Evolutionary conservation across 331 rosid genomes (phyloP).

Genomic region (Dryas integrifolia): DNA sequence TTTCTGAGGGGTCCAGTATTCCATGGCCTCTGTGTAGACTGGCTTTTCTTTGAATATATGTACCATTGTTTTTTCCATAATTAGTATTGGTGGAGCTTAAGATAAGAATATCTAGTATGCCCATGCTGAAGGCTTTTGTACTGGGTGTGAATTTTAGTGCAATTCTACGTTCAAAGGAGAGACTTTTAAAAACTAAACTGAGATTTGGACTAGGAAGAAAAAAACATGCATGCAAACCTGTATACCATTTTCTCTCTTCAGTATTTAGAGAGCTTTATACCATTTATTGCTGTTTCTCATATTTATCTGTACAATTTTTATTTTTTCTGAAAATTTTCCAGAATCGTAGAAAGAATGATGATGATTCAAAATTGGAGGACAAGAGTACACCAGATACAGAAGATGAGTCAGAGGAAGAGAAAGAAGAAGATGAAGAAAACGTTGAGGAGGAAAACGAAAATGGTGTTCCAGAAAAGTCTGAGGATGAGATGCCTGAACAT

Average conservation of each 20-base stretch:
- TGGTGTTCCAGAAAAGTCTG: slow-evolving; percentile 65
- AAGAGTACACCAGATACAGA: slow-evolving; percentile 62
- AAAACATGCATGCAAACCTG: background rate
- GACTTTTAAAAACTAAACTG: background rate
- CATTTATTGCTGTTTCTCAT: background rate
- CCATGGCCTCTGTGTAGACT: background rate
- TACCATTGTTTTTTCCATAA: background rate
- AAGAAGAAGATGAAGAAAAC: slow-evolving; percentile 52
- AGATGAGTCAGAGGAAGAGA: slow-evolving; percentile 42
- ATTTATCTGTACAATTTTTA: background rate
- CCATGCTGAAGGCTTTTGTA: background rate
- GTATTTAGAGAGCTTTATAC: background rate
- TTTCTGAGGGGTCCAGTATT: background rate
- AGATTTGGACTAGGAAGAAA: background rate
- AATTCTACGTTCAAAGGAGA: background rate
- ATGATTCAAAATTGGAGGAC: slow-evolving; percentile 44
- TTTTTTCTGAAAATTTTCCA: slow-evolving; percentile 27
- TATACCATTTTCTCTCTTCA: background rate
- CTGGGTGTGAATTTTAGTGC: background rate
- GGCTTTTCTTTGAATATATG: background rate
- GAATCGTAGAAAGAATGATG: slow-evolving; percentile 61
- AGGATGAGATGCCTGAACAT: slow-evolving; percentile 61
- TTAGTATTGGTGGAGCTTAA: background rate
- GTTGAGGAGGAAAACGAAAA: slow-evolving; percentile 63
- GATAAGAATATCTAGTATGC: background rate